Percentiles rank a stretch among this genome's conserved stretches.
These are phyloP conservation scores for Lodderomyces parapsilosis DNA, from an alignment of 1,139 yeast species.

Conservation along the genomic window DNA sequence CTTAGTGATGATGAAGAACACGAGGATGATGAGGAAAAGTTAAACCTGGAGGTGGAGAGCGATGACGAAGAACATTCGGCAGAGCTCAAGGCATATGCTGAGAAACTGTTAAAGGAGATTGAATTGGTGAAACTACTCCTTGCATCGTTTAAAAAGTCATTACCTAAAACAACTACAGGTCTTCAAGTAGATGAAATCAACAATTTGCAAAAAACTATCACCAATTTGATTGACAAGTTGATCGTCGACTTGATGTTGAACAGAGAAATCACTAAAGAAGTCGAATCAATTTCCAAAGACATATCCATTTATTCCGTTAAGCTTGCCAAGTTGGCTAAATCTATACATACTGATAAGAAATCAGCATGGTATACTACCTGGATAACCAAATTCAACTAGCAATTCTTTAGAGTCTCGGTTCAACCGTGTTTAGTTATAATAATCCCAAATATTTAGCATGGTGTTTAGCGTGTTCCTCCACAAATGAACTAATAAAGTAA, in stretches of 20 bases:
- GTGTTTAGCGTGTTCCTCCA: conserved; percentile 79
- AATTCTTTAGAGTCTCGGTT: conserved; percentile 14
- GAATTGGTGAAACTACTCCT: conserved; percentile 55
- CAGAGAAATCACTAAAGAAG: conserved; percentile 31
- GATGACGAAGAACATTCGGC: conserved; percentile 14
- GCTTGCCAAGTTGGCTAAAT: conserved; percentile 35
- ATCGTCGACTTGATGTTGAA: conserved; percentile 51
- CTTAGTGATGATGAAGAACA: conserved; percentile 34
- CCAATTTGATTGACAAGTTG: conserved; percentile 41
- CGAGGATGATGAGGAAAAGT: conserved; percentile 23
- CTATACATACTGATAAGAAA: conserved; percentile 39
- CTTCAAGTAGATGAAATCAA: conserved; percentile 35
- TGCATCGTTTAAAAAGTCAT: conserved; percentile 54
- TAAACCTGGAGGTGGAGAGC: conserved; percentile 19
- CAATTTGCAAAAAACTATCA: conserved; percentile 29
- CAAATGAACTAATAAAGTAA: conserved; percentile 79
- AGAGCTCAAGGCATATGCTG: conserved; percentile 36
- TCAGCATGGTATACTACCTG: conserved; percentile 54
- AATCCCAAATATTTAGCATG: conserved; percentile 78
- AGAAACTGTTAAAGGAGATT: conserved; percentile 51
- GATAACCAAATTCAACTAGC: conserved; percentile 37
- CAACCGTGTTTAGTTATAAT: conserved; percentile 20
- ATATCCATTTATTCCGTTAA: conserved; percentile 29
- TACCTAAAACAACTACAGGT: conserved; percentile 41
- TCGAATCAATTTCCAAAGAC: conserved; percentile 21